These are phyloP conservation scores for Asclepias syriaca DNA, from an alignment of 257 asterid genomes.

Conservation along the genomic window DNA sequence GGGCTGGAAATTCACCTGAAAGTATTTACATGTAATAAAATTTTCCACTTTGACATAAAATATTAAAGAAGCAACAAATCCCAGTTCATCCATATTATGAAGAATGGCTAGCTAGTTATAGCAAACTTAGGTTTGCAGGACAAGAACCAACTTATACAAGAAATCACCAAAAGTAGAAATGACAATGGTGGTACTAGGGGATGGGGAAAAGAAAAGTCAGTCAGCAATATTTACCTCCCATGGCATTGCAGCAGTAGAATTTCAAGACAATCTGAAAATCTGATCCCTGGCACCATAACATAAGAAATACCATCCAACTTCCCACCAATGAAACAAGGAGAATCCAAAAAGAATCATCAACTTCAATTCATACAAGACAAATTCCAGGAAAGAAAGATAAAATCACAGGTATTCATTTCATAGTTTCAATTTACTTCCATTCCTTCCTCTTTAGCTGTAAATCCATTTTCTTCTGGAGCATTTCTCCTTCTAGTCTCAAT, in stretches of 20 bases:
- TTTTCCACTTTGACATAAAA: not conserved
- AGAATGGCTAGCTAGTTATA: not conserved
- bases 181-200: not conserved
- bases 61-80: not conserved
- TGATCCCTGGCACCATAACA: not conserved
- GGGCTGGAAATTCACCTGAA: not conserved
- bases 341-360: not conserved
- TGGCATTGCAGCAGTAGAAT: not conserved
- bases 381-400: not conserved
- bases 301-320: not conserved
- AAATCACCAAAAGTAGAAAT: not conserved
- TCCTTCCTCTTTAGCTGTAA: slow-evolving; percentile 23
- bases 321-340: not conserved
- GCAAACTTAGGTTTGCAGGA: not conserved
- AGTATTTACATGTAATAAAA: too few relatives aligned
- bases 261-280: not conserved
- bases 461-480: slow-evolving; percentile 39
- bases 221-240: not conserved
- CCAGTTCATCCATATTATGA: not conserved
- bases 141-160: not conserved
- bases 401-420: slow-evolving; percentile 4
- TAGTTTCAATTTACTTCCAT: not conserved
- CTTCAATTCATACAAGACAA: not conserved
- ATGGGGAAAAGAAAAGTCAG: not conserved
- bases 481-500: slow-evolving; percentile 38